These are phyloP conservation scores for Cyberlindnera bimundalis DNA, from an alignment of 805 yeast genomes.

Conservation along the genomic window DNA sequence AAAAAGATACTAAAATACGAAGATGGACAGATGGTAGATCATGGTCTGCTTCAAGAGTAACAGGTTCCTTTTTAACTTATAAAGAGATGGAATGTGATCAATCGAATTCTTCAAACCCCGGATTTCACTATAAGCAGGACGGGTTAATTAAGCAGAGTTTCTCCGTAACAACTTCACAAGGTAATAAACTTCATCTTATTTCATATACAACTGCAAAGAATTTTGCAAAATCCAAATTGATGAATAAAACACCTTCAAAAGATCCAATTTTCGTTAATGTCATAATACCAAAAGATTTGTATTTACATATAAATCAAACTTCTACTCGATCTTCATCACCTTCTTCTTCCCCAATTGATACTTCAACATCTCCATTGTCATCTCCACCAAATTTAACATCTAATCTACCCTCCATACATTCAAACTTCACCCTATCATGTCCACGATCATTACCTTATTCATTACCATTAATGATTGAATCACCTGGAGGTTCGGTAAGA, in stretches of 20 bases:
- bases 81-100: slow-evolving; percentile 63
- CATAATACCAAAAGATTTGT: slow-evolving; percentile 33
- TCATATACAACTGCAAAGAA: slow-evolving; percentile 43
- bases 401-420: no score
- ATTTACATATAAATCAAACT: slow-evolving; percentile 27
- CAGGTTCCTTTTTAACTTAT: slow-evolving; percentile 59
- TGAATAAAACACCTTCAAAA: slow-evolving; percentile 39
- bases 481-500: no score
- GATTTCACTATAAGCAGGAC: slow-evolving; percentile 42
- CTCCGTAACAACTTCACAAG: slow-evolving; percentile 49
- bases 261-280: slow-evolving; percentile 35
- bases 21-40: slow-evolving; percentile 77
- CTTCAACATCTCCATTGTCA: background rate
- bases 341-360: background rate
- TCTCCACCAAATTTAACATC: no score
- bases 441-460: no score
- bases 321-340: slow-evolving; percentile 4
- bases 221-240: slow-evolving; percentile 28
- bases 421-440: no score
- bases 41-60: slow-evolving; percentile 72
- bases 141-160: slow-evolving; percentile 68
- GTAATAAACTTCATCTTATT: slow-evolving; percentile 57
- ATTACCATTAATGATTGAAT: no score
- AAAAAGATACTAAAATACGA: slow-evolving; percentile 64
- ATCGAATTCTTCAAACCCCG: slow-evolving; percentile 19